Conservation (phyloP, 106 monocot genomes). For the Alisma plantagoaquatica region DNA sequence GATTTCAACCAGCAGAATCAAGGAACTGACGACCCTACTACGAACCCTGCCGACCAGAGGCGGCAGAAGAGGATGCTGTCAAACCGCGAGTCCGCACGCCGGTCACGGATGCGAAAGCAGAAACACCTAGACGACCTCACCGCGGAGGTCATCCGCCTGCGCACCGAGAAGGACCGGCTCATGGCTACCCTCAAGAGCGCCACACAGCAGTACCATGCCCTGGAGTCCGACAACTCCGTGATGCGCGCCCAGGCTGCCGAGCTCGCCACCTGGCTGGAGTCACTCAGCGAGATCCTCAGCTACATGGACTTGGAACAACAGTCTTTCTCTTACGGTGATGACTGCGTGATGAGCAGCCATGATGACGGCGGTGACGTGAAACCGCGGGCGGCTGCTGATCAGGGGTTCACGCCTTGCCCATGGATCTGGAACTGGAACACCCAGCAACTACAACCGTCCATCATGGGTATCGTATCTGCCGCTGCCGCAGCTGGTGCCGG, state of each 20-base stretch:
- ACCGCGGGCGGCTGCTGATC: neutral
- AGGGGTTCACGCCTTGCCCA: neutral
- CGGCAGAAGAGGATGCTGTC: constrained; percentile 17
- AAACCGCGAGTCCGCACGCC: constrained; percentile 12
- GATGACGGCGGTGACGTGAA: neutral
- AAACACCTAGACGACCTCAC: constrained; percentile 15
- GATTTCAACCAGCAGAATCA: neutral
- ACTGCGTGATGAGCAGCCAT: no score
- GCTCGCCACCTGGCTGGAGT: constrained; percentile 2
- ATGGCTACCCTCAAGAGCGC: neutral
- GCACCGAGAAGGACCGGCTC: constrained; percentile 10
- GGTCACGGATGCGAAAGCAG: constrained; percentile 16
- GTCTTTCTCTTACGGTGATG: neutral
- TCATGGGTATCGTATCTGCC: no score
- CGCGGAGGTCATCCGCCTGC: constrained; percentile 3
- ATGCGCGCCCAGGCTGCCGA: neutral
- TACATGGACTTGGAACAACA: constrained; percentile 5
- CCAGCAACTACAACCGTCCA: no score
- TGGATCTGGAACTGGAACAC: neutral
- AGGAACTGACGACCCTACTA: no score
- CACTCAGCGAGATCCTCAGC: constrained; percentile 3
- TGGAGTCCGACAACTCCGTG: constrained; percentile 13
- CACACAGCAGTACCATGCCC: constrained; percentile 5
- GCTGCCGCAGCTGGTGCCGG: no score
- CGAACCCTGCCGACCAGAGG: neutral